Evolutionary conservation across 2,329 filamentous ascomycete genomes (phyloP), one percentile per base, ranked within the genome.

Genomic region (Alternaria hordeiaustralica): DNA sequence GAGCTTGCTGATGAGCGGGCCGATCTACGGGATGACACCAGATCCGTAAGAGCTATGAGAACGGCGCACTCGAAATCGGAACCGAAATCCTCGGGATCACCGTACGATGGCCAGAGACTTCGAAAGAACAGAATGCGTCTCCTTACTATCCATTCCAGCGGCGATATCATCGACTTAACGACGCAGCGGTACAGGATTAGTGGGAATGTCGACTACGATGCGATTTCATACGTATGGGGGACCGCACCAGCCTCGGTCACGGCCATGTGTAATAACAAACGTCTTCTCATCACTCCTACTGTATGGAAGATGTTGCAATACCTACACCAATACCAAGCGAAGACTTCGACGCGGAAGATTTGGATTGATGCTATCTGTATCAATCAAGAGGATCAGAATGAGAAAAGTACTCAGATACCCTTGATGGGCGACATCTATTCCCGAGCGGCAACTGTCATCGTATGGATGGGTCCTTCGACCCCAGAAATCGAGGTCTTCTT

Each of bases 221-320:
- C 46, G 0, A 7, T 49, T 0, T 50, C 46, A 2, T 50, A 50
- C 9, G 46, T 30, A 0, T 50, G 46, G 46, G 46, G 46, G 8
- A 2, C 3, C 5, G 10, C 25, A 0, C 25, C 25, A 13, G 46
- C 46, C 10, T 20, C 3, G 0, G n/a, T 5, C 2, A 20, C 10
- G 2, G n/a, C 13, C 0, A 5, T 2, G 1, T 50, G n/a, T 2
- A 28, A 28, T 6, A 2, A 2, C 2, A 20, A 0, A 13, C 23
- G 9, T 18, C 23, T 47, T 3, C 0, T 18, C 15, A n/a, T 47
- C 8, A 47, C 45, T 4, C 15, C 45, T 1, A 18, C 23, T 1
- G 23, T 9, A 12, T 23, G 12, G 0, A 8, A 28, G 3, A 47
- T 47, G 45, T 18, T 47, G 2, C 3, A 47, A 3, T 47, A 18